A percentile compares a stretch with the other conserved stretches of the same genome.
phyloP scores from a whole-genome alignment of 306 rosid genomes.

The Lagenaria siceraria region DNA sequence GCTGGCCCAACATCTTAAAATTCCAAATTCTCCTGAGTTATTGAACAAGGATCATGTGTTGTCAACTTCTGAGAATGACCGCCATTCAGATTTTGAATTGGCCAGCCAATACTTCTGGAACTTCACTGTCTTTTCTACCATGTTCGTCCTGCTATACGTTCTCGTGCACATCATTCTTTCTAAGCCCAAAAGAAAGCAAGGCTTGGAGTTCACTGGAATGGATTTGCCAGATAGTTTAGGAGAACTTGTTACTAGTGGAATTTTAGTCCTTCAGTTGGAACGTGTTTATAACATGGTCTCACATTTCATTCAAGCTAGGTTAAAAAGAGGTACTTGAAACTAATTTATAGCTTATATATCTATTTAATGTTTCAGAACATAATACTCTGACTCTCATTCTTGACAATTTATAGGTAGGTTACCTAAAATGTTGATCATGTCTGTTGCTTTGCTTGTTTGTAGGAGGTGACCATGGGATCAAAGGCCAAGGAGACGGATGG shows the following conservation, averaged over 20 bases:
- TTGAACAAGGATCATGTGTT: constrained; percentile 40
- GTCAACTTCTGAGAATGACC: constrained; percentile 36
- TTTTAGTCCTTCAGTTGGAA: constrained; percentile 44
- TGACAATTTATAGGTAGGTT: not conserved
- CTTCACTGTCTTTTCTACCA: constrained; percentile 42
- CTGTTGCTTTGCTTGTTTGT: not conserved
- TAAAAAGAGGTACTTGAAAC: constrained; percentile 39
- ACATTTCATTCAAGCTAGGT: constrained; percentile 65
- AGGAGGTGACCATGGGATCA: constrained; percentile 84
- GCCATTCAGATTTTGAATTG: constrained; percentile 46
- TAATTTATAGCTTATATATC: not conserved
- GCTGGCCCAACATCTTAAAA: constrained; percentile 38
- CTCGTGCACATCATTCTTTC: constrained; percentile 48
- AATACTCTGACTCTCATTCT: not conserved
- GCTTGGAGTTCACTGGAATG: constrained; percentile 66
- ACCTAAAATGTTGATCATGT: not conserved
- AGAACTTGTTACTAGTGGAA: constrained; percentile 57
- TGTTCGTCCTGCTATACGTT: constrained; percentile 37
- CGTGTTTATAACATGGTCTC: constrained; percentile 52
- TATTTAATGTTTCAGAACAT: not conserved
- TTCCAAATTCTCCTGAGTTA: constrained; percentile 21
- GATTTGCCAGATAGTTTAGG: constrained; percentile 84
- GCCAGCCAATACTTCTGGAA: constrained; percentile 55
- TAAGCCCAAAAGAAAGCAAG: constrained; percentile 31
- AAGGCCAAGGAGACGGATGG: constrained; percentile 85